Percentiles rank a stretch among this genome's conserved stretches.
Evolutionary conservation across 345 rosid species (phyloP).

Genomic region (Corchorus olitorius): DNA sequence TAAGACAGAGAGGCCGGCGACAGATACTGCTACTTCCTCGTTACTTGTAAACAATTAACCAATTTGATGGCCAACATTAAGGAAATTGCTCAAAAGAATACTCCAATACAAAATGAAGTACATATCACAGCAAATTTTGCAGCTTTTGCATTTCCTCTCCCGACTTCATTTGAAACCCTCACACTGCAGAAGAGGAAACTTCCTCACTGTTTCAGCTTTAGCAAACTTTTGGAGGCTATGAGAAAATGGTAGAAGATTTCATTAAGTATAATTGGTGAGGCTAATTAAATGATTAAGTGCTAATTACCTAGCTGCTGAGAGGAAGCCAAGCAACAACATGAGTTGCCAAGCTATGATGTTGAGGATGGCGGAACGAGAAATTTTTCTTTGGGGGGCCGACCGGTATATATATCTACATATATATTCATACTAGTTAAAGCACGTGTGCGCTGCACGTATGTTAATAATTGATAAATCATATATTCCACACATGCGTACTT

Average conservation of each 20-base stretch:
- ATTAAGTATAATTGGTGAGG: not conserved
- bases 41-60: constrained; percentile 35
- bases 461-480: no score
- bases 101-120: constrained; percentile 35
- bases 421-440: no score
- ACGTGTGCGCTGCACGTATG: no score
- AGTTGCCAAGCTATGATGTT: constrained; percentile 49
- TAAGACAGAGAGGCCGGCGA: constrained; percentile 35
- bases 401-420: no score
- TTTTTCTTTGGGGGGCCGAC: no score
- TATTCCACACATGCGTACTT: no score
- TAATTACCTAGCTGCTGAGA: constrained; percentile 51
- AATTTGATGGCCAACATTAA: constrained; percentile 29
- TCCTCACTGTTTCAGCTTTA: not conserved
- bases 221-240: no score
- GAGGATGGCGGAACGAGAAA: no score
- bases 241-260: not conserved
- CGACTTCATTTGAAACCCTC: constrained; percentile 48
- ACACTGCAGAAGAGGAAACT: constrained; percentile 28
- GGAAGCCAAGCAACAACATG: constrained; percentile 58
- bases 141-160: constrained; percentile 41
- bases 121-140: constrained; percentile 34
- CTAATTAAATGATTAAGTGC: not conserved
- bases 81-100: constrained; percentile 32
- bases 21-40: constrained; percentile 29